phyloP scores from a whole-genome alignment of 441 rosid species.

The Erodium chrysanthum region DNA sequence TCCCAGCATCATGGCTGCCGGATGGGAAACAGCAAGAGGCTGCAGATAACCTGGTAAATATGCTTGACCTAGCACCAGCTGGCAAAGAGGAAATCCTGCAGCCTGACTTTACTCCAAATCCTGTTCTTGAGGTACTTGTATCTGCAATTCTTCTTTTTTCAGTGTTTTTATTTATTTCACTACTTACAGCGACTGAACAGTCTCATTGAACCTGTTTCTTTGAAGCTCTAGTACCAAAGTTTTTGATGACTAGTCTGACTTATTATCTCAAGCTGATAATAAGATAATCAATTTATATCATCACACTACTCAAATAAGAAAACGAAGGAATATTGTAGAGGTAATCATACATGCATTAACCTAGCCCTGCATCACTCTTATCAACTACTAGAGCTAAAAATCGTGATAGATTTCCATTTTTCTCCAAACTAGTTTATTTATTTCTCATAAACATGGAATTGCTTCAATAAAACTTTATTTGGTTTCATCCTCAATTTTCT shows the following conservation, averaged over 20 bases:
- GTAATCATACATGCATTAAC: background rate
- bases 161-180: too few species aligned
- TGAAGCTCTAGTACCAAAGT: background rate
- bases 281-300: background rate
- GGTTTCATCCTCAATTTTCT: background rate
- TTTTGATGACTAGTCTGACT: background rate
- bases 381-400: background rate
- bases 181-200: background rate
- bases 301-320: background rate
- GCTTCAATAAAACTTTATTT: background rate
- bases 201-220: background rate
- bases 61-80: constrained; percentile 77
- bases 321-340: background rate
- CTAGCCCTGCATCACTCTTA: background rate
- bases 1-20: constrained; percentile 65
- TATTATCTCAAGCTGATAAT: background rate
- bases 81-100: constrained; percentile 47
- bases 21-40: constrained; percentile 69
- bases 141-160: constrained; percentile 9
- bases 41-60: constrained; percentile 68
- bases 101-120: constrained; percentile 85
- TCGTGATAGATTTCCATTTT: background rate
- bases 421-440: background rate
- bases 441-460: background rate
- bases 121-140: constrained; percentile 57